Conservation (phyloP, 441 rosid genomes). For the Codiaeum variegatum region DNA sequence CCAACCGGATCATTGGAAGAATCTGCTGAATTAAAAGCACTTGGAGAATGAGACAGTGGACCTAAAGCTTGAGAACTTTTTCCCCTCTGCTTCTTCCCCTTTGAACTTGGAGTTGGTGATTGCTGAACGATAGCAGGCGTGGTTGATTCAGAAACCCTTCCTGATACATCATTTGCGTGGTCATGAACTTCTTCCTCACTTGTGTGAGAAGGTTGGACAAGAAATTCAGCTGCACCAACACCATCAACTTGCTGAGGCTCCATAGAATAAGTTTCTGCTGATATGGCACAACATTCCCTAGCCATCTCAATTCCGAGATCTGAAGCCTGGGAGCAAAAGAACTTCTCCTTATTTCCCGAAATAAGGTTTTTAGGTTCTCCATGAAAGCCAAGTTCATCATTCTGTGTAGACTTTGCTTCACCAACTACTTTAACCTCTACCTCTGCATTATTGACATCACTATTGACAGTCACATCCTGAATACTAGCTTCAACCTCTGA, state of each 20-base stretch:
- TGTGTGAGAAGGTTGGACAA: constrained; percentile 32
- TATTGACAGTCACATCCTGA: constrained; percentile 44
- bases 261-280: constrained; percentile 34
- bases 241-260: constrained; percentile 34
- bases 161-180: constrained; percentile 38
- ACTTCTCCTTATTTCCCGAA: constrained; percentile 43
- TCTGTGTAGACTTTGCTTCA: constrained; percentile 42
- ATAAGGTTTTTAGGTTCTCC: constrained; percentile 36
- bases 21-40: constrained; percentile 50
- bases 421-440: constrained; percentile 62
- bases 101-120: constrained; percentile 37
- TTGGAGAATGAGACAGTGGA: constrained; percentile 48
- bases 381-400: constrained; percentile 40
- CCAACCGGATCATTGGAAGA: constrained; percentile 40
- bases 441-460: constrained; percentile 37
- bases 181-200: constrained; percentile 41
- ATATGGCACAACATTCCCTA: constrained; percentile 43
- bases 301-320: constrained; percentile 56
- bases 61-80: constrained; percentile 48
- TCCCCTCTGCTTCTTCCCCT: constrained; percentile 58
- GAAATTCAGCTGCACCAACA: constrained; percentile 30
- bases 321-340: constrained; percentile 64
- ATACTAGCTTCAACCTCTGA: constrained; percentile 41
- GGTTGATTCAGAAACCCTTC: constrained; percentile 41
- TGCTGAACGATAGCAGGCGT: constrained; percentile 31